A percentile compares a stretch with the other conserved stretches of the same genome.
phyloP scores from a whole-genome alignment of 176 grass and related monocot genomes.

The Urochloa ruziziensis region DNA sequence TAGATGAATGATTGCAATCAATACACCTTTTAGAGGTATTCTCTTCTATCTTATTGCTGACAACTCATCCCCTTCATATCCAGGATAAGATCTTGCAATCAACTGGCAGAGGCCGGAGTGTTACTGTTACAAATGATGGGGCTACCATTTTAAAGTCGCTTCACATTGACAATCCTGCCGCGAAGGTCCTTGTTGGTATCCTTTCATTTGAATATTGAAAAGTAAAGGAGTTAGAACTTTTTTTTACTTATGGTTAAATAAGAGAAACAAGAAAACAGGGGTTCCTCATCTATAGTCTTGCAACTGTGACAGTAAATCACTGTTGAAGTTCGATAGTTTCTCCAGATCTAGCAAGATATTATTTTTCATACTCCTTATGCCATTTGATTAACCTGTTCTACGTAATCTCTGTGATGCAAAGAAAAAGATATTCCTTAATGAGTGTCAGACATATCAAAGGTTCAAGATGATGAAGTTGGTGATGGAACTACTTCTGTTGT shows the following conservation, averaged over 20 bases:
- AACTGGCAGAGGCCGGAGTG: constrained; percentile 70
- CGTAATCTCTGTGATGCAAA: background rate
- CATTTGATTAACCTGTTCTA: background rate
- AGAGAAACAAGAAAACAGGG: too few species aligned
- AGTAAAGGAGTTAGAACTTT: too few species aligned
- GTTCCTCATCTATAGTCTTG: background rate
- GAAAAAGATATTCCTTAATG: constrained; percentile 37
- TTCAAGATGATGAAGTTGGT: constrained; percentile 98
- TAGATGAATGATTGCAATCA: background rate
- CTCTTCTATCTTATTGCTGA: background rate
- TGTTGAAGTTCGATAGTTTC: constrained; percentile 2
- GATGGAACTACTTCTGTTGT: constrained; percentile 96
- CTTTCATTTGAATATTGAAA: constrained; percentile 25
- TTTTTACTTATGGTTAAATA: too few species aligned
- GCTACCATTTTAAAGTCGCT: constrained; percentile 97
- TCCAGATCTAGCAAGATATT: background rate
- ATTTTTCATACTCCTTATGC: background rate
- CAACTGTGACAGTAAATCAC: background rate
- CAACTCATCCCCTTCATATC: background rate
- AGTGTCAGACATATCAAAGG: constrained; percentile 92
- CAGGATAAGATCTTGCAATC: constrained; percentile 98
- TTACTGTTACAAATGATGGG: constrained; percentile 95
- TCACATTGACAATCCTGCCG: constrained; percentile 94
- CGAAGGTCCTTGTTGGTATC: constrained; percentile 99
- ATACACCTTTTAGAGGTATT: too few species aligned